Conservation (phyloP, 164 flowering plant species). For the Piper betle region DNA sequence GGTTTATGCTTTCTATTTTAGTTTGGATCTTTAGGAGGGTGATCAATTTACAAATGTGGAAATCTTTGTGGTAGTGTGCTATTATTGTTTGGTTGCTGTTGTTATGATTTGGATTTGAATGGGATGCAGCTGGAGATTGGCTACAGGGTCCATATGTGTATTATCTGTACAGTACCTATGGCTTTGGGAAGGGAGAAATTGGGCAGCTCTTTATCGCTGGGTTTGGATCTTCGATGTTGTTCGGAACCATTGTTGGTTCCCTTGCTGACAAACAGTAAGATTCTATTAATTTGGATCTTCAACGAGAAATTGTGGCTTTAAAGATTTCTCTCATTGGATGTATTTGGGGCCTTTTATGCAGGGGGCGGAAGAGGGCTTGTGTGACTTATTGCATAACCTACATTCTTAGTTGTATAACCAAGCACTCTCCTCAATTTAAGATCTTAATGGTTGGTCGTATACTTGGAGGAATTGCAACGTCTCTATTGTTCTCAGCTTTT, state of each 20-base stretch:
- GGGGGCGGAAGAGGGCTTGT: constrained; percentile 98
- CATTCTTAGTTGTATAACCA: constrained; percentile 91
- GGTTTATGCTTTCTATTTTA: not conserved
- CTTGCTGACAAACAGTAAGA: constrained; percentile 96
- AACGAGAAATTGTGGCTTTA: not conserved
- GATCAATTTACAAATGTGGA: too few species aligned
- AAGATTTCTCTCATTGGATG: not conserved
- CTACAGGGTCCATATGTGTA: constrained; percentile 75
- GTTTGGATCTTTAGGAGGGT: not conserved
- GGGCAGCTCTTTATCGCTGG: constrained; percentile 98
- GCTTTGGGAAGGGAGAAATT: constrained; percentile 87
- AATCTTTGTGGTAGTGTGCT: too few species aligned
- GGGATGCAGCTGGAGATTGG: constrained; percentile 13
- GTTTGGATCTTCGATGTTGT: constrained; percentile 97
- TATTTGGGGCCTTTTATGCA: constrained; percentile 9
- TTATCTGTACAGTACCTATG: constrained; percentile 69
- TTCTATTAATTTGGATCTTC: not conserved
- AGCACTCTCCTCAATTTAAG: constrained; percentile 90
- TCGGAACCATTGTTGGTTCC: constrained; percentile 97
- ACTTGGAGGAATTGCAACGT: constrained; percentile 95
- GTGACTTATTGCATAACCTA: constrained; percentile 93
- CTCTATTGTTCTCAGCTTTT: constrained; percentile 90
- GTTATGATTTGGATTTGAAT: not conserved
- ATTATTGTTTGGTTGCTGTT: not conserved
- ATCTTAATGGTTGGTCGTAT: constrained; percentile 91